A percentile compares a stretch with the other conserved stretches of the same genome.
These are phyloP conservation scores for Biancaea sappan DNA, from an alignment of 306 rosid species.

Conservation along the genomic window DNA sequence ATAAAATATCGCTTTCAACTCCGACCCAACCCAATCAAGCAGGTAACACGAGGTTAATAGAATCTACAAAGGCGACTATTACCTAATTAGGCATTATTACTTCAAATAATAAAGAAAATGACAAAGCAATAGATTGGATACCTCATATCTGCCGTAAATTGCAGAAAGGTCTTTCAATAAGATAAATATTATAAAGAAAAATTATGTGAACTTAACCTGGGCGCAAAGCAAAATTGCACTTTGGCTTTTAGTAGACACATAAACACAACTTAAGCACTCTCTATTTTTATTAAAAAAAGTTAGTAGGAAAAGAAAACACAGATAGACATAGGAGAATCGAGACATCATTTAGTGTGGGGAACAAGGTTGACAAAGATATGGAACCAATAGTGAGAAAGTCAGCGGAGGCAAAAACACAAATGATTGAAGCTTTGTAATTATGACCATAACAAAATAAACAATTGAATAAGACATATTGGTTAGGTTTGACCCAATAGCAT, in stretches of 20 bases:
- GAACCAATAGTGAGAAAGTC: slow-evolving; percentile 44
- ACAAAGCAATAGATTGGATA: too few relatives aligned
- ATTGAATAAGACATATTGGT: not conserved
- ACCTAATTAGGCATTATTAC: too few relatives aligned
- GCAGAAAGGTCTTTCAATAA: too few relatives aligned
- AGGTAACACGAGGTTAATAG: too few relatives aligned
- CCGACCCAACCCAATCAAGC: too few relatives aligned
- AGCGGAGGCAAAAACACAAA: slow-evolving; percentile 9
- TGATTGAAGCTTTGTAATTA: not conserved
- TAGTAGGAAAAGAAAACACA: not conserved
- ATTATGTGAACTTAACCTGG: slow-evolving; percentile 29
- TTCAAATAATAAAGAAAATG: too few relatives aligned
- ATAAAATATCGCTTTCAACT: too few relatives aligned
- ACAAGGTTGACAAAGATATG: slow-evolving; percentile 42
- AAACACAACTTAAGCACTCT: slow-evolving; percentile 21
- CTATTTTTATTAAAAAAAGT: not conserved
- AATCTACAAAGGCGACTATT: too few relatives aligned
- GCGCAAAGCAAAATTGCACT: slow-evolving; percentile 28
- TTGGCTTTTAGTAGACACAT: slow-evolving; percentile 30
- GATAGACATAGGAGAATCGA: not conserved
- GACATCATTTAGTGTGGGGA: slow-evolving; percentile 24
- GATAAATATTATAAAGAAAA: too few relatives aligned
- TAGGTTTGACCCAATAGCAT: not conserved
- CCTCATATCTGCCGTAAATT: too few relatives aligned
- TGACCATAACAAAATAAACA: not conserved